A percentile compares a stretch with the other conserved stretches of the same genome.
phyloP scores from a whole-genome alignment of 1,284 basidiomycete genomes.

The Pascua guehoae region DNA sequence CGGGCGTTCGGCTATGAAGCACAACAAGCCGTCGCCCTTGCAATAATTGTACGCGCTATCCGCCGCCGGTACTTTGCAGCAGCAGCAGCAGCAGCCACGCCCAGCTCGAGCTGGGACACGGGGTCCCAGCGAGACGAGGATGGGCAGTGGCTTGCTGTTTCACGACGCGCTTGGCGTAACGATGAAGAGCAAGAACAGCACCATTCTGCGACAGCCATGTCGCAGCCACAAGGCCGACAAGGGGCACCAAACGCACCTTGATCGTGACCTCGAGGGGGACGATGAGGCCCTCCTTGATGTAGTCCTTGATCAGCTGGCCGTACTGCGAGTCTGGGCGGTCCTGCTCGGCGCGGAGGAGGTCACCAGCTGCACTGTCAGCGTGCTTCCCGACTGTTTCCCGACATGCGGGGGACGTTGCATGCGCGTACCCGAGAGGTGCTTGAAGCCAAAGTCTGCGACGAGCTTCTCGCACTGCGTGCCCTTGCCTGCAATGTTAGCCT shows the following conservation, averaged over 20 bases:
- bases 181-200: too few species aligned
- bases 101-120: too few species aligned
- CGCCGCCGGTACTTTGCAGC: too few species aligned
- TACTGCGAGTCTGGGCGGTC: conserved; percentile 77
- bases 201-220: background rate
- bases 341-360: conserved; percentile 93
- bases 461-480: conserved; percentile 90
- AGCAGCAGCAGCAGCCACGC: too few species aligned
- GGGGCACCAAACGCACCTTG: conserved; percentile 52
- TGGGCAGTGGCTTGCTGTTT: too few species aligned
- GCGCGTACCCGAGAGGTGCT: conserved; percentile 80
- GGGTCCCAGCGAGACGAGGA: too few species aligned
- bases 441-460: conserved; percentile 85
- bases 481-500: conserved; percentile 63
- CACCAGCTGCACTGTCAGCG: conserved; percentile 66
- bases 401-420: background rate
- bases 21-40: too few species aligned
- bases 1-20: too few species aligned
- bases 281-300: conserved; percentile 89
- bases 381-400: background rate
- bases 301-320: conserved; percentile 80
- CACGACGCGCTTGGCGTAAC: too few species aligned
- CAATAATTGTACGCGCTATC: too few species aligned
- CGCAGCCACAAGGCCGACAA: background rate
- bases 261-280: conserved; percentile 97